These are phyloP conservation scores for Dactylellina parvicollis DNA, from an alignment of 2,329 filamentous ascomycete genomes.

Conservation along the genomic window DNA sequence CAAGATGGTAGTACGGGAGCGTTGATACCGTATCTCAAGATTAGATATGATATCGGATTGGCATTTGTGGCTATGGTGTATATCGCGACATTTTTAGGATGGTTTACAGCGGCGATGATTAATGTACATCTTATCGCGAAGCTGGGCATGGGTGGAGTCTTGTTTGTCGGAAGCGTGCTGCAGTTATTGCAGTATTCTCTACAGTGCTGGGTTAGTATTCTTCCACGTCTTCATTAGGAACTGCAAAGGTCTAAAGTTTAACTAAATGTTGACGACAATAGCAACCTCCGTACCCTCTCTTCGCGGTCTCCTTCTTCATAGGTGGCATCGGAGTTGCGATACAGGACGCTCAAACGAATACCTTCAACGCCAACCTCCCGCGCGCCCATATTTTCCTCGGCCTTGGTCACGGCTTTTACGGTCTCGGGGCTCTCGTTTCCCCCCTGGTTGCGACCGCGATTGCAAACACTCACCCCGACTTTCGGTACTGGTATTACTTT, in stretches of 20 bases:
- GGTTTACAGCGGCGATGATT: conserved; percentile 70
- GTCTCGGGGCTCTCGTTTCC: conserved; percentile 74
- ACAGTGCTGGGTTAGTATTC: conserved; percentile 73
- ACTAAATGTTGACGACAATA: neutral
- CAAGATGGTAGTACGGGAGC: conserved; percentile 74
- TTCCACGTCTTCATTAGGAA: conserved; percentile 66
- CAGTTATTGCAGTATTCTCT: conserved; percentile 74
- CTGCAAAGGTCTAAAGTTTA: too few relatives aligned
- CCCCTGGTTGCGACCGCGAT: conserved; percentile 78
- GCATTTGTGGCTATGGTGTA: conserved; percentile 65
- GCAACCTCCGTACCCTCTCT: conserved; percentile 63
- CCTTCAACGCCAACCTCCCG: conserved; percentile 76
- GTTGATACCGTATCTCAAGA: conserved; percentile 65
- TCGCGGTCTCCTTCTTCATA: conserved; percentile 62
- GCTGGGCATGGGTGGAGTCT: conserved; percentile 76
- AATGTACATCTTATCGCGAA: conserved; percentile 71
- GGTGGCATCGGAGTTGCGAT: conserved; percentile 63
- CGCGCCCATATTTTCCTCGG: conserved; percentile 79
- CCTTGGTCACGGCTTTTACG: conserved; percentile 77
- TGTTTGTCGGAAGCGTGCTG: conserved; percentile 71
- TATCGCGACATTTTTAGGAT: conserved; percentile 73
- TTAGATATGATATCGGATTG: conserved; percentile 59
- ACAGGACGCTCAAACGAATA: conserved; percentile 69
- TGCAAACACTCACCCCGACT: conserved; percentile 70
- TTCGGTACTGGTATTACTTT: conserved; percentile 73